Evolutionary conservation across 495 filamentous ascomycete species (phyloP), one percentile per base, ranked within the genome.

Genomic region (Neurospora sp.): DNA sequence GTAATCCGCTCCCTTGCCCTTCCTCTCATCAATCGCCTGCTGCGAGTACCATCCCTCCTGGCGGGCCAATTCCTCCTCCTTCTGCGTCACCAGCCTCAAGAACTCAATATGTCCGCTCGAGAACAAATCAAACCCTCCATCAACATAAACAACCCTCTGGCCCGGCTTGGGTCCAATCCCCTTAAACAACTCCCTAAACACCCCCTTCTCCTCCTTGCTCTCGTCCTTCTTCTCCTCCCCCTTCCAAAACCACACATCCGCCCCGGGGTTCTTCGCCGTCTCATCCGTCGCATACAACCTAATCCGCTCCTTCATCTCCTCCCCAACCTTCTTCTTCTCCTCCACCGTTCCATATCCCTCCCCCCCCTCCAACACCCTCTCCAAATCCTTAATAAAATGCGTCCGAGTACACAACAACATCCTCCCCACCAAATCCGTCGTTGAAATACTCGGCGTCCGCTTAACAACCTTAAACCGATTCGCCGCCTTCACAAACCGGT

Each of bases 61-160:
- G 72, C 80, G 84, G 37, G 88, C 93, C 71, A 90, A 82, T 40
- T 87, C 83, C 76, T 93, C 90, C 81, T 98, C 95, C 1, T 86
- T 82, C 74, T 89, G 82, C 10, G 89, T 84, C 23, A 98, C 94
- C 49, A 88, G 85, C 39, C 89, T 89, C 71, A 99, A 86, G 76
- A 99, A 98, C 79, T 96, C 94, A 77, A 98, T 98, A 76, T 99
- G 96, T 0, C 96, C 96, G 62, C 92, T 95, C 8, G 93, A 97
- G 84, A 99, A 99, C 20, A 99, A 89, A 79, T 99, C 96, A 78
- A 97, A 99, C 0, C 94, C 95, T 10, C 96, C 96, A 76, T 98
- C 96, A 54, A 98, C 94, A 81, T 98, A 98, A 37, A 98, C 91
- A 27, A 98, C 86, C 5, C 92, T 86, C 82, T 98, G 95, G 0